phyloP scores from a whole-genome alignment of 768 basidiomycete species.

The Psilocybe azurescens region DNA sequence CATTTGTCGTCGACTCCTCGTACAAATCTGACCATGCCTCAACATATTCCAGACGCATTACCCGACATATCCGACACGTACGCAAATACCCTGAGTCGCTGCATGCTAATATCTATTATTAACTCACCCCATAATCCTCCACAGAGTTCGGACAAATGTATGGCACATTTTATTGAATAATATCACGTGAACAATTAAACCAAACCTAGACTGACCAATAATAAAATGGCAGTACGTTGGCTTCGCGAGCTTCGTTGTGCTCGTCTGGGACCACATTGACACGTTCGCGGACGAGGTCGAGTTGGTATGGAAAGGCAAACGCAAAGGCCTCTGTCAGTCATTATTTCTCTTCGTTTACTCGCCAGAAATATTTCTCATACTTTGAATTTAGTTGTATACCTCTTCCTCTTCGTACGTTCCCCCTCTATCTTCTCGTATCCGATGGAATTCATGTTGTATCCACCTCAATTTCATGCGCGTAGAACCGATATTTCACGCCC shows the following conservation, averaged over 20 bases:
- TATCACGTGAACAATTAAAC: too few relatives aligned
- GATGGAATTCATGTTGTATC: not conserved
- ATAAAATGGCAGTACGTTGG: constrained; percentile 48
- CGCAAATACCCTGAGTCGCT: not conserved
- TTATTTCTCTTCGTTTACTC: constrained; percentile 1
- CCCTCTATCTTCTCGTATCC: not conserved
- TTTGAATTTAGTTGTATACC: constrained; percentile 39
- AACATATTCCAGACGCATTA: constrained; percentile 15
- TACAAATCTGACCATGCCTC: constrained; percentile 14
- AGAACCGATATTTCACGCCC: constrained; percentile 73
- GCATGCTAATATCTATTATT: not conserved
- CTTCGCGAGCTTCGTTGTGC: constrained; percentile 52
- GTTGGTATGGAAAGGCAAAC: constrained; percentile 54
- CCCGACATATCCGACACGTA: constrained; percentile 26
- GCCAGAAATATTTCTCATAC: not conserved
- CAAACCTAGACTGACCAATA: not conserved
- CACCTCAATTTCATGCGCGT: not conserved
- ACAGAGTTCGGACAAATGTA: constrained; percentile 26
- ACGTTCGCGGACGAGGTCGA: constrained; percentile 59
- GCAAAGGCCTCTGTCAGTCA: constrained; percentile 48
- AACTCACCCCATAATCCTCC: not conserved
- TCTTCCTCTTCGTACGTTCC: constrained; percentile 46
- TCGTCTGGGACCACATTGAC: constrained; percentile 63
- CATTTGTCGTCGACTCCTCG: too few relatives aligned
- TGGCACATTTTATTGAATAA: not conserved